Evolutionary conservation across 2,329 filamentous ascomycete genomes (phyloP).

Genomic region (Fusarium tuaranense): DNA sequence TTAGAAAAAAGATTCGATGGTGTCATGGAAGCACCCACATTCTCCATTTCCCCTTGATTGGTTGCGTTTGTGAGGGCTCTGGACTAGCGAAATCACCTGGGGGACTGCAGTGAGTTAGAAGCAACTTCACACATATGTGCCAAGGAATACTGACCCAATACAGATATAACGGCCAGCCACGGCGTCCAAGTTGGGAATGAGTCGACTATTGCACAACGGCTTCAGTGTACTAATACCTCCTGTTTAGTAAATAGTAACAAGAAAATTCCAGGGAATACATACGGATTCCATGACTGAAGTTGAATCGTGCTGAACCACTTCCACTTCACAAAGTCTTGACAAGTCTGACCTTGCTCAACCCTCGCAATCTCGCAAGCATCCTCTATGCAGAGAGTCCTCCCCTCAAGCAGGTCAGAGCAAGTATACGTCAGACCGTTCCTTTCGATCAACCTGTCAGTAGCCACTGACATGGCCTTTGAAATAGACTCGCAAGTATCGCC

Average conservation of each 20-base stretch:
- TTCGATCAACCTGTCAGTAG: background rate
- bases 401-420: background rate
- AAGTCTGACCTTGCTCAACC: background rate
- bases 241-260: background rate
- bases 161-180: background rate
- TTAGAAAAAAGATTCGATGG: background rate
- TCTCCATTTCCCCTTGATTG: background rate
- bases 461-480: background rate
- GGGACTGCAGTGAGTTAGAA: background rate
- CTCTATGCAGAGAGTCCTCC: background rate
- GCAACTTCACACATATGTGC: rapidly evolving
- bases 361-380: background rate
- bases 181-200: background rate
- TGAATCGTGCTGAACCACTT: background rate
- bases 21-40: background rate
- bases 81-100: background rate
- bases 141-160: background rate
- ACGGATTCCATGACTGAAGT: background rate
- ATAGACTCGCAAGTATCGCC: background rate
- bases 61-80: background rate
- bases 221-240: background rate
- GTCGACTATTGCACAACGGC: background rate
- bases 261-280: background rate
- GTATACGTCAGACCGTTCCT: background rate
- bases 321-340: background rate